phyloP scores from a whole-genome alignment of 2,329 filamentous ascomycete species.

The Coleophoma eucalyptorum region DNA sequence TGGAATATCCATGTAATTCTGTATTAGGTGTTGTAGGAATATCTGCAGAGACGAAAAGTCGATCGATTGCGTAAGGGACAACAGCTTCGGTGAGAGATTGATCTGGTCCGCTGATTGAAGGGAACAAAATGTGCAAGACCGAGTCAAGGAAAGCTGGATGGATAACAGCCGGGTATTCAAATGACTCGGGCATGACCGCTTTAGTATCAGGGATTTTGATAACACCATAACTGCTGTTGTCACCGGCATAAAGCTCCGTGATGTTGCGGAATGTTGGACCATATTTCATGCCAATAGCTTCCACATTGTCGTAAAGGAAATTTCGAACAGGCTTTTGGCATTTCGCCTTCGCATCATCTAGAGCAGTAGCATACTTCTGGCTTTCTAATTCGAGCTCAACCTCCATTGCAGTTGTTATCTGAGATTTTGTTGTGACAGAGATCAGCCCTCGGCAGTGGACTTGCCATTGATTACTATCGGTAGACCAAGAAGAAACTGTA shows the following conservation, averaged over 20 bases:
- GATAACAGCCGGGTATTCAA: not conserved
- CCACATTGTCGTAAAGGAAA: not conserved
- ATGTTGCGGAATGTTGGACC: not conserved
- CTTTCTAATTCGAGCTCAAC: not conserved
- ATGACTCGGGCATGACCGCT: not conserved
- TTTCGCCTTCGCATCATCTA: not conserved
- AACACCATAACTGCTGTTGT: not conserved
- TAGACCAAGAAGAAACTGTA: not conserved
- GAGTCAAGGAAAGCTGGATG: not conserved
- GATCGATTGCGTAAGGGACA: not conserved
- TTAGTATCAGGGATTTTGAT: not conserved
- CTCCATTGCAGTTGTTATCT: not conserved
- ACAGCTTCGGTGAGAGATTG: not conserved
- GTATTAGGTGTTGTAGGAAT: not conserved
- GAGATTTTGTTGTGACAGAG: not conserved
- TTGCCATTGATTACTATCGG: not conserved
- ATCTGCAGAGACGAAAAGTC: not conserved
- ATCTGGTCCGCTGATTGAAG: not conserved
- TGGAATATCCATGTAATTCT: not conserved
- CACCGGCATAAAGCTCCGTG: not conserved
- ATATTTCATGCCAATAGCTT: not conserved
- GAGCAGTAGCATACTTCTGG: not conserved
- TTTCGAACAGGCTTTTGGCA: not conserved
- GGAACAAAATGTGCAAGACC: not conserved
- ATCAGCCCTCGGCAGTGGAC: not conserved